These are phyloP conservation scores for Mycena rebaudengoi DNA, from an alignment of 768 basidiomycete species.

Conservation along the genomic window DNA sequence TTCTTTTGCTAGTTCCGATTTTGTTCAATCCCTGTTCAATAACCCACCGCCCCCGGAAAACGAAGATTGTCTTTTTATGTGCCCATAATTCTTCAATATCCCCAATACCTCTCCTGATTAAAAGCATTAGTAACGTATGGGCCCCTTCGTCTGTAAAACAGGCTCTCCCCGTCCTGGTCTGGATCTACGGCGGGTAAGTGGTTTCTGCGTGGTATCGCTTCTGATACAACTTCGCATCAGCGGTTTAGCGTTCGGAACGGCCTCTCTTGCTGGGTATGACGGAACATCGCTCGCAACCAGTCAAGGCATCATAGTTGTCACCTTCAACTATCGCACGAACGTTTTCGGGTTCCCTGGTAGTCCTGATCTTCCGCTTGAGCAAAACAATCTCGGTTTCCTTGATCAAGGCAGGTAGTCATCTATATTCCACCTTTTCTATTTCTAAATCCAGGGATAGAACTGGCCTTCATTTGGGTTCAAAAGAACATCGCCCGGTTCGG, in stretches of 20 bases:
- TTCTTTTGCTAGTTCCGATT: not conserved
- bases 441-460: too few species aligned
- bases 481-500: slow-evolving; percentile 56
- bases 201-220: not conserved
- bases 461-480: slow-evolving; percentile 48
- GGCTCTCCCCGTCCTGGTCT: slow-evolving; percentile 11
- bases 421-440: too few species aligned
- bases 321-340: slow-evolving; percentile 15
- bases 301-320: slow-evolving; percentile 16
- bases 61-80: slow-evolving; percentile 19
- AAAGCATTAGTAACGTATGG: slow-evolving; percentile 9
- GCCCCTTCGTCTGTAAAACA: not conserved
- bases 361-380: not conserved
- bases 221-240: not conserved
- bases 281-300: slow-evolving; percentile 7
- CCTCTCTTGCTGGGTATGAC: not conserved
- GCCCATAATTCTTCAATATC: too few species aligned
- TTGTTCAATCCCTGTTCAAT: slow-evolving; percentile 2
- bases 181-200: slow-evolving; percentile 17
- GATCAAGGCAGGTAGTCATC: too few species aligned
- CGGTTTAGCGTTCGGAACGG: not conserved
- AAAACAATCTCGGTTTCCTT: slow-evolving; percentile 17
- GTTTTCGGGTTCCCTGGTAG: slow-evolving; percentile 15
- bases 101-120: too few species aligned
- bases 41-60: slow-evolving; percentile 12